Percentiles rank a stretch among this genome's conserved stretches.
phyloP scores from a whole-genome alignment of 2,329 filamentous ascomycete genomes.

The Dryadomyces quercivorus region DNA sequence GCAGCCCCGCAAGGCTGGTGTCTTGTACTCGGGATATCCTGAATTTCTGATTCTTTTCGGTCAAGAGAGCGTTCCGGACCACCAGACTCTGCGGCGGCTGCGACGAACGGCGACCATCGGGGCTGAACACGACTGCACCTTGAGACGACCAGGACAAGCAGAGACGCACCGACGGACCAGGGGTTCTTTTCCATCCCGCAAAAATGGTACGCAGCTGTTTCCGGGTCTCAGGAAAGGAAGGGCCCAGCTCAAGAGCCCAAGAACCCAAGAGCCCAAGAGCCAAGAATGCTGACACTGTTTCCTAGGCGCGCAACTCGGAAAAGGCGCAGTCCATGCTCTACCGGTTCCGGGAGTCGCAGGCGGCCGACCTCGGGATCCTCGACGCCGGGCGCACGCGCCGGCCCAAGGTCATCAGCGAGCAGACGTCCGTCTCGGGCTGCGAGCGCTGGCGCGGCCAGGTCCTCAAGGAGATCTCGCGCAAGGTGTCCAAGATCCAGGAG shows the following conservation, averaged over 20 bases:
- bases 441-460: constrained; percentile 99
- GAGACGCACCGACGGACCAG: neutral
- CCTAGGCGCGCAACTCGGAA: constrained; percentile 86
- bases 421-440: constrained; percentile 72
- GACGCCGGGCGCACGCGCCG: constrained; percentile 82
- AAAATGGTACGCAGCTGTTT: neutral
- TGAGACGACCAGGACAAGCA: neutral
- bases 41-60: neutral
- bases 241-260: too few species aligned
- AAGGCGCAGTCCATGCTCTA: constrained; percentile 99
- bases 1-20: constrained; percentile 1
- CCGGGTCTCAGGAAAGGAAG: too few species aligned
- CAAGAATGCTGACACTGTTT: too few species aligned
- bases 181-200: neutral
- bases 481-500: constrained; percentile 94
- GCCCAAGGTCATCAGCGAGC: constrained; percentile 79
- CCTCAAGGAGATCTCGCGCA: constrained; percentile 91
- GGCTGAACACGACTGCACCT: neutral
- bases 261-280: too few species aligned
- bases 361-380: constrained; percentile 89
- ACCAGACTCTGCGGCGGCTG: neutral
- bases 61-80: neutral
- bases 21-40: neutral
- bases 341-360: constrained; percentile 96
- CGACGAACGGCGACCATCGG: neutral